A percentile compares a stretch with the other conserved stretches of the same genome.
Evolutionary conservation across 441 rosid genomes (phyloP).

Genomic region (Brassica balearica): DNA sequence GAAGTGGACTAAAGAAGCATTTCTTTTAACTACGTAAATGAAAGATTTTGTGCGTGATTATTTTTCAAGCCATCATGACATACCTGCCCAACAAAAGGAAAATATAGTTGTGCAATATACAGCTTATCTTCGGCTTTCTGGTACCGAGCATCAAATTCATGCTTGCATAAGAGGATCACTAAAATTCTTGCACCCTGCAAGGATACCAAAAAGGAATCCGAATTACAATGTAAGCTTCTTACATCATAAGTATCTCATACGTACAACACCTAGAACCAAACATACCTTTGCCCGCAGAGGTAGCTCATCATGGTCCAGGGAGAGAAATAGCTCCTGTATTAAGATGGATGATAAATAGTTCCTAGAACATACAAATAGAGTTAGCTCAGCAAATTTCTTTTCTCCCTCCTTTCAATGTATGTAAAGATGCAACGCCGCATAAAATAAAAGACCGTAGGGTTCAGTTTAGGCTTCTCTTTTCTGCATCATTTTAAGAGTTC

Average conservation of each 20-base stretch:
- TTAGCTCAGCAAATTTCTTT: slow-evolving; percentile 28
- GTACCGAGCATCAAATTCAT: slow-evolving; percentile 97
- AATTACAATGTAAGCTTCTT: slow-evolving; percentile 13
- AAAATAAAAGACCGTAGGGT: slow-evolving; percentile 23
- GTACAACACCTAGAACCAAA: slow-evolving; percentile 14
- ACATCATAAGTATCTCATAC: slow-evolving; percentile 31
- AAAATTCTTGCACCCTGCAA: slow-evolving; percentile 94
- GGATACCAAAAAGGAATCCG: slow-evolving; percentile 31
- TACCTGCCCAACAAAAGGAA: slow-evolving; percentile 98
- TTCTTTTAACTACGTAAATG: slow-evolving; percentile 23
- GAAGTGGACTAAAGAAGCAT: slow-evolving; percentile 5
- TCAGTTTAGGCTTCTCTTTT: slow-evolving; percentile 27
- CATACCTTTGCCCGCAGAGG: slow-evolving; percentile 88
- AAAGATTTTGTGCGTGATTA: neutral
- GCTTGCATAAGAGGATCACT: slow-evolving; percentile 95
- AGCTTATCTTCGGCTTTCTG: slow-evolving; percentile 99
- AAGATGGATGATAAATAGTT: slow-evolving; percentile 96
- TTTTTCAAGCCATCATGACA: slow-evolving; percentile 16
- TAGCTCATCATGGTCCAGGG: slow-evolving; percentile 98
- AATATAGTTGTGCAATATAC: slow-evolving; percentile 94
- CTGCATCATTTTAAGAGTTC: slow-evolving; percentile 21
- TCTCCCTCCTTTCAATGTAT: neutral
- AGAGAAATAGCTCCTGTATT: slow-evolving; percentile 96
- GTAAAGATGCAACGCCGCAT: slow-evolving; percentile 11
- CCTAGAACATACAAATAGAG: slow-evolving; percentile 63